These are phyloP conservation scores for Barnettozyma californica DNA, from an alignment of 805 yeast genomes.

Conservation along the genomic window DNA sequence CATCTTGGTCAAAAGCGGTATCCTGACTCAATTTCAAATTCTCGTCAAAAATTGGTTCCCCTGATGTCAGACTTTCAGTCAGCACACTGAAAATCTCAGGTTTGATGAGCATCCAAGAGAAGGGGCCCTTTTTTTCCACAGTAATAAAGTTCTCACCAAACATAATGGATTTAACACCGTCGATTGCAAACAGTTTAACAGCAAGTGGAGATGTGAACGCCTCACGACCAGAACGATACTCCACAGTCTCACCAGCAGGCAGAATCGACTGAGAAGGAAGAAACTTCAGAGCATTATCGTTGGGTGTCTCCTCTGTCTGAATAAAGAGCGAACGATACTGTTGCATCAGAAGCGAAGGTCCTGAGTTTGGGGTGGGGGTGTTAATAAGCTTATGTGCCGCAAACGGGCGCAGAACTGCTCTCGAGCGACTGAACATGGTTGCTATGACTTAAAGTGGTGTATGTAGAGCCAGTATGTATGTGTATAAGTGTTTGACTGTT, in stretches of 20 bases:
- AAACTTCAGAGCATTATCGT: conserved; percentile 80
- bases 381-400: neutral
- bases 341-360: neutral
- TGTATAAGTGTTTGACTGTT: neutral
- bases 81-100: conserved; percentile 51
- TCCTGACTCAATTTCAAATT: conserved; percentile 27
- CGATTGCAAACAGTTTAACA: conserved; percentile 63
- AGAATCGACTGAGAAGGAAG: conserved; percentile 69
- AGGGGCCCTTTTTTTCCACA: conserved; percentile 51
- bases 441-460: too few species aligned
- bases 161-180: conserved; percentile 72
- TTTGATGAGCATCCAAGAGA: conserved; percentile 54
- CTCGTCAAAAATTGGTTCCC: conserved; percentile 46
- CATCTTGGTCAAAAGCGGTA: conserved; percentile 48
- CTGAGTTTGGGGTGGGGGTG: neutral
- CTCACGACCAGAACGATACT: conserved; percentile 69
- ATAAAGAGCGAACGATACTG: conserved; percentile 43
- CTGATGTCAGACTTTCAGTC: conserved; percentile 30
- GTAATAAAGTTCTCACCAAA: conserved; percentile 83
- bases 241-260: conserved; percentile 61
- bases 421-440: neutral
- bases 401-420: conserved; percentile 2
- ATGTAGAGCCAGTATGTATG: neutral
- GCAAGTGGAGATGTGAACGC: conserved; percentile 76
- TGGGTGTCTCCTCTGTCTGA: conserved; percentile 83